Percentiles rank a stretch among this genome's conserved stretches.
Evolutionary conservation across 2,329 filamentous ascomycete genomes (phyloP).

Genomic region (Nakataea oryzae): DNA sequence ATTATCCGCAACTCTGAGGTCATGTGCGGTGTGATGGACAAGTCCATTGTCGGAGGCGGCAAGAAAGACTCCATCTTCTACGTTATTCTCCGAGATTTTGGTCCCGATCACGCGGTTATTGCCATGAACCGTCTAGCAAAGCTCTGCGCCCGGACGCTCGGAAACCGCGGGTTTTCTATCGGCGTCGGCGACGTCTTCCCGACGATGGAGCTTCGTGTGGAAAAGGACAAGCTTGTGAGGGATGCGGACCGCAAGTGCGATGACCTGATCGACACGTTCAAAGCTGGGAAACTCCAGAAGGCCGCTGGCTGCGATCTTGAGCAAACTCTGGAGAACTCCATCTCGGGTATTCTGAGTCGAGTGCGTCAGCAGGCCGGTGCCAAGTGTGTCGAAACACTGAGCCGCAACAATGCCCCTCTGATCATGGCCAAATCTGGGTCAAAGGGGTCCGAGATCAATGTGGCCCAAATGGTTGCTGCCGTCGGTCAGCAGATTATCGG

Average conservation of each 20-base stretch:
- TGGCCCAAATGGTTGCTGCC: constrained; percentile 95
- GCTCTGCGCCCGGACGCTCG: constrained; percentile 78
- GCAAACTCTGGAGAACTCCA: constrained; percentile 79
- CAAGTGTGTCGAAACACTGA: constrained; percentile 82
- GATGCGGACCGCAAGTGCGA: constrained; percentile 74
- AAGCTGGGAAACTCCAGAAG: constrained; percentile 71
- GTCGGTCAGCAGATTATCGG: constrained; percentile 98
- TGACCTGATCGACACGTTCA: constrained; percentile 71
- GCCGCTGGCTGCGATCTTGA: constrained; percentile 85
- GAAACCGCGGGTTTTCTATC: constrained; percentile 90
- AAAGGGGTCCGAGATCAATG: constrained; percentile 95
- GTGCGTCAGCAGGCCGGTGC: constrained; percentile 87
- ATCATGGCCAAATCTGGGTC: constrained; percentile 97
- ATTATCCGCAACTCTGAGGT: constrained; percentile 94
- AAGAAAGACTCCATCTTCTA: constrained; percentile 99
- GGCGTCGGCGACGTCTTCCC: constrained; percentile 93
- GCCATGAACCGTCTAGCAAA: constrained; percentile 93
- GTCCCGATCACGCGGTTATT: constrained; percentile 74
- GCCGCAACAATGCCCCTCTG: constrained; percentile 82
- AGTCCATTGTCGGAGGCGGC: constrained; percentile 89
- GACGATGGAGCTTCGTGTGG: constrained; percentile 54
- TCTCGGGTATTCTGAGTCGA: constrained; percentile 84
- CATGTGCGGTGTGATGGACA: constrained; percentile 97
- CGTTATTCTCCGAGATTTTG: constrained; percentile 89
- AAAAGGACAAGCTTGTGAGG: constrained; percentile 68